Evolutionary conservation across 2,329 filamentous ascomycete genomes (phyloP).

Genomic region (Chrysosphaeria jannelii): DNA sequence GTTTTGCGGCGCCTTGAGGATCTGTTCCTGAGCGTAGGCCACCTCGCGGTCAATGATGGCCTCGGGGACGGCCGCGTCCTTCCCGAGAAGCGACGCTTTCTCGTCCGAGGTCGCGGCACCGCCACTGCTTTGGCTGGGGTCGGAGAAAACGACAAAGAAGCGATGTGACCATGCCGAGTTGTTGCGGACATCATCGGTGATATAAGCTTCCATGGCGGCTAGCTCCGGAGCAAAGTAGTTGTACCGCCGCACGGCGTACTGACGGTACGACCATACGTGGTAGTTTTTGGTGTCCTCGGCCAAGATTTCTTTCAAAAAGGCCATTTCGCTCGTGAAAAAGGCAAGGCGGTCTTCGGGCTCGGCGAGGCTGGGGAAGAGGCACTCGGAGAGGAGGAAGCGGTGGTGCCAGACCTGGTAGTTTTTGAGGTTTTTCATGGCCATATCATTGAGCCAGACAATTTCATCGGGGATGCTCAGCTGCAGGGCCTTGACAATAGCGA

Average conservation of each 20-base stretch:
- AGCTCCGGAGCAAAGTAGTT: conserved; percentile 44
- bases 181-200: conserved; percentile 63
- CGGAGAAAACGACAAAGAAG: conserved; percentile 66
- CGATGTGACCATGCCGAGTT: conserved; percentile 96
- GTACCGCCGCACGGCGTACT: conserved; percentile 33
- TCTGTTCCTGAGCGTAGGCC: conserved; percentile 40
- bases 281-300: conserved; percentile 83
- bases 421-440: conserved; percentile 63
- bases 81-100: conserved; percentile 16
- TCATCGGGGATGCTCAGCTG: conserved; percentile 36
- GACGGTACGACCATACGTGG: conserved; percentile 90
- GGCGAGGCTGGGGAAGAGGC: conserved; percentile 27
- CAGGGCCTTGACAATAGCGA: conserved; percentile 42
- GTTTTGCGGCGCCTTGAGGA: conserved; percentile 65
- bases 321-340: conserved; percentile 34
- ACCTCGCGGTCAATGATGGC: conserved; percentile 46
- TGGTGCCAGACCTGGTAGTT: conserved; percentile 97
- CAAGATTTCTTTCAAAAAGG: conserved; percentile 58
- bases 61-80: conserved; percentile 25
- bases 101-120: conserved; percentile 6
- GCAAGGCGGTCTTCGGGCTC: conserved; percentile 20
- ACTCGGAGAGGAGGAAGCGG: conserved; percentile 31
- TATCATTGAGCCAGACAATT: conserved; percentile 58
- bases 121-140: conserved; percentile 16
- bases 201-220: conserved; percentile 35